Evolutionary conservation across 2,329 filamentous ascomycete genomes (phyloP).

Genomic region (Rhynchosporium graminicola): DNA sequence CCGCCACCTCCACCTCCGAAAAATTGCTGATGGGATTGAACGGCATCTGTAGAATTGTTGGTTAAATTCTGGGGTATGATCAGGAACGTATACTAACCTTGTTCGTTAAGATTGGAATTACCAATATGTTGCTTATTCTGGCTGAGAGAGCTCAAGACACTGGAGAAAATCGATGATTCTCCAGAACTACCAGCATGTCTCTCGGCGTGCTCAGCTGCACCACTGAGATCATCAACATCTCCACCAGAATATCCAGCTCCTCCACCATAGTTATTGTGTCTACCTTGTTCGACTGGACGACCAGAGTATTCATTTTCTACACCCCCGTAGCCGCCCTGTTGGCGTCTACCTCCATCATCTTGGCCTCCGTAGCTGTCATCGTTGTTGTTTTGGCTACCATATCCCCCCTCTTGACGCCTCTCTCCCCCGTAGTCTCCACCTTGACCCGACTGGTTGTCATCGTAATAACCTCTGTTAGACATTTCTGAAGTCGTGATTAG

Average conservation of each 20-base stretch:
- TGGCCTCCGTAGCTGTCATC: not conserved
- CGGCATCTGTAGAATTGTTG: constrained; percentile 54
- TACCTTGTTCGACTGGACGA: constrained; percentile 16
- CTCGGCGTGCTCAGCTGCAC: constrained; percentile 56
- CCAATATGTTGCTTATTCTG: constrained; percentile 53
- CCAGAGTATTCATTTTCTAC: constrained; percentile 18
- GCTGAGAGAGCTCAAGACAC: constrained; percentile 55
- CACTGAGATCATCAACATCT: constrained; percentile 52
- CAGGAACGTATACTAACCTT: constrained; percentile 39
- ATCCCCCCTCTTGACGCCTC: constrained; percentile 27
- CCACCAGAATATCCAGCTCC: constrained; percentile 41
- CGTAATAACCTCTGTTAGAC: constrained; percentile 25
- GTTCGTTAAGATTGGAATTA: constrained; percentile 59
- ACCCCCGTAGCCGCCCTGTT: constrained; percentile 17
- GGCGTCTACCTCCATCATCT: constrained; percentile 12
- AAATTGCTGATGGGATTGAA: constrained; percentile 73
- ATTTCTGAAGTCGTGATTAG: constrained; percentile 21
- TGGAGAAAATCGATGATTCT: constrained; percentile 54
- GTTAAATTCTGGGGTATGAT: not conserved
- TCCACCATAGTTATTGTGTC: constrained; percentile 26
- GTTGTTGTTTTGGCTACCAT: constrained; percentile 25
- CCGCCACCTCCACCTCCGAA: constrained; percentile 57
- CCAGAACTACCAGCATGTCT: constrained; percentile 53
- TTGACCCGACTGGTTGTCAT: constrained; percentile 24
- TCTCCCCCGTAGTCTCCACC: constrained; percentile 22